Evolutionary conservation across 345 rosid genomes (phyloP), one percentile per base, ranked within the genome.

Genomic region (Sonneratia alba): DNA sequence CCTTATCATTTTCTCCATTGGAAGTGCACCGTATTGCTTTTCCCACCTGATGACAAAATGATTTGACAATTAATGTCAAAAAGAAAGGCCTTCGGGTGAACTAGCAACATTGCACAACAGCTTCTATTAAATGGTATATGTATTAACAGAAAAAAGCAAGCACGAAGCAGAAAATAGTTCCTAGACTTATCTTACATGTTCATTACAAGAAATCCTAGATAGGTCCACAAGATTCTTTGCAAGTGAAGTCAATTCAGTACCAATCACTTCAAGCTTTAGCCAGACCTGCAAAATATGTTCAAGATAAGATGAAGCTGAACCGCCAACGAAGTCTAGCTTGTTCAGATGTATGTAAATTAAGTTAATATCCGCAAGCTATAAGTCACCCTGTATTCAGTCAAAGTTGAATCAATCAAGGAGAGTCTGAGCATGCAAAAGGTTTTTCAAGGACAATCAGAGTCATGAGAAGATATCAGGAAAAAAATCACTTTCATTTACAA

Each of bases 181-280:
- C 36, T 45, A 1, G 1, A 71, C 12, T 40, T 24, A 57, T 51
- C 84, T 75, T 84, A 95, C 98, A 85, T 87, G 89, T 76, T 81
- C 85, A 45, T 72, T 69, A 73, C 66, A 89, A 69, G 83, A 81
- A 40, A 78, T 55, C 76, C 57, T 79, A 76, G 99, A 84, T 64
- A 89, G 55, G 76, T 88, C 92, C 43, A 83, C 74, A 27, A 95
- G 92, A 70, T 86, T 78, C 77, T 82, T 87, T 62, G 96, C 82
- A 61, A 92, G 86, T 73, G 89, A 85, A 65, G 82, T 76, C 81
- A 95, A 83, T 82, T 88, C 91, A 61, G 81, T 78, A 70, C 97
- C 98, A 77, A 90, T 72, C 16, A 66, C 84, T 72, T 87, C 84
- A 71, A 95, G 79, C 63, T 87, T 88, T 72, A 70, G 82, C 94